Conservation (phyloP, 2,329 filamentous ascomycete genomes). For the Trichoderma sp. region DNA sequence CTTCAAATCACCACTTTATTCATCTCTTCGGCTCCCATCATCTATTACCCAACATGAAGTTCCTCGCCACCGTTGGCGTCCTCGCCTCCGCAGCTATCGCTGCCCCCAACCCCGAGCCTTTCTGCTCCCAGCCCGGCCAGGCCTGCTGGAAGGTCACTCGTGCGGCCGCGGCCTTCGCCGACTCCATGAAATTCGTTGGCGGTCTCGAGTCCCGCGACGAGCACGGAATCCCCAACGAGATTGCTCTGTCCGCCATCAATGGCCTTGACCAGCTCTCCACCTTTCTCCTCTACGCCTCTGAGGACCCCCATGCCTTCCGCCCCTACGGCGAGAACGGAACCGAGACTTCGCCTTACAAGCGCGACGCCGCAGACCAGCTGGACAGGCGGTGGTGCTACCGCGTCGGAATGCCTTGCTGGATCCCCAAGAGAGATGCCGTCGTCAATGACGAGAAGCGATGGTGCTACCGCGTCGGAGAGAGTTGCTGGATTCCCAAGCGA, state of each 20-base stretch:
- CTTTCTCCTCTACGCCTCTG: constrained; percentile 36
- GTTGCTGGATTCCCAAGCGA: constrained; percentile 31
- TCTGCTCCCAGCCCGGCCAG: constrained; percentile 34
- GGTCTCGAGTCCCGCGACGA: constrained; percentile 31
- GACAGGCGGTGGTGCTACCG: constrained; percentile 29
- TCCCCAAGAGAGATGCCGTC: constrained; percentile 26
- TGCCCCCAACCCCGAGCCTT: constrained; percentile 27
- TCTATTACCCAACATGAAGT: constrained; percentile 31
- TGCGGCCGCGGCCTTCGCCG: constrained; percentile 25
- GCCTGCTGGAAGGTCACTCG: constrained; percentile 41
- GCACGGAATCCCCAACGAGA: constrained; percentile 36
- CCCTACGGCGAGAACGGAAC: constrained; percentile 26
- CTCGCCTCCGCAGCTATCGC: constrained; percentile 27
- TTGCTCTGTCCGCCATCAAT: constrained; percentile 42
- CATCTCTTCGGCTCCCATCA: background rate
- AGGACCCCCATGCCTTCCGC: constrained; percentile 37
- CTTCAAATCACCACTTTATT: background rate
- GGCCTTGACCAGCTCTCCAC: constrained; percentile 42
- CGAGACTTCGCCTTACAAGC: constrained; percentile 34
- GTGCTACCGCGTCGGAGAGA: constrained; percentile 33
- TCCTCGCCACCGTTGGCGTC: constrained; percentile 30
- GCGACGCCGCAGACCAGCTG: constrained; percentile 30
- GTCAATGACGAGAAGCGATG: constrained; percentile 15
- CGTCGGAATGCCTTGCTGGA: constrained; percentile 39
- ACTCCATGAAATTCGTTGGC: constrained; percentile 30